phyloP scores from a whole-genome alignment of 805 yeast genomes.

The Starmera dryadoides region DNA sequence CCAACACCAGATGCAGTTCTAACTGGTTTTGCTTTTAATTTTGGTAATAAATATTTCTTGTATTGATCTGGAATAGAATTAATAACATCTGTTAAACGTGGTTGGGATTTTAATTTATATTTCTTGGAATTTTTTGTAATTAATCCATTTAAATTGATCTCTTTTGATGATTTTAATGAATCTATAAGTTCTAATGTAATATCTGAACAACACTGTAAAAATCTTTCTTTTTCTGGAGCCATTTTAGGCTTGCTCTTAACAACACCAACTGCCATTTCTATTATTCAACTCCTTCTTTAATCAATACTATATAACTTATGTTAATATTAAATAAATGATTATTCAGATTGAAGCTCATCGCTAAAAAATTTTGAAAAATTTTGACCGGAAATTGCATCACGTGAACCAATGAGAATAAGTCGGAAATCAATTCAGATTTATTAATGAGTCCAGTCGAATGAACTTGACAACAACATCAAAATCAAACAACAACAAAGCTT shows the following conservation, averaged over 20 bases:
- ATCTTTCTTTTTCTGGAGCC: constrained; percentile 90
- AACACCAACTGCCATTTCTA: constrained; percentile 21
- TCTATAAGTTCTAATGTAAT: constrained; percentile 80
- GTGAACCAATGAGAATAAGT: neutral
- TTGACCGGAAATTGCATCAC: too few relatives aligned
- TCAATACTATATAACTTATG: neutral
- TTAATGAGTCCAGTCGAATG: too few relatives aligned
- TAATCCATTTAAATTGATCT: constrained; percentile 84
- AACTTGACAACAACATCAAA: neutral
- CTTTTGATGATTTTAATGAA: constrained; percentile 64
- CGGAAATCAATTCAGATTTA: too few relatives aligned
- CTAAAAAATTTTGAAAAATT: neutral
- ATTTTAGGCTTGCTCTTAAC: constrained; percentile 48
- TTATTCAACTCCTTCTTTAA: too few relatives aligned
- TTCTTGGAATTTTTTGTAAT: constrained; percentile 82
- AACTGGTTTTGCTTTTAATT: constrained; percentile 96
- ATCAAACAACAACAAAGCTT: neutral
- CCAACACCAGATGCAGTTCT: constrained; percentile 98
- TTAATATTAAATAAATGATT: too few relatives aligned
- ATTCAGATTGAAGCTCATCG: neutral
- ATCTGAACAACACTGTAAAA: constrained; percentile 87
- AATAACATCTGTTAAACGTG: constrained; percentile 90
- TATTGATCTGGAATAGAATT: constrained; percentile 94
- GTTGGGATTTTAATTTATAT: constrained; percentile 86
- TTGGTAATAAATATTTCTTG: constrained; percentile 84